Base-by-base conservation (phyloP, 495 filamentous ascomycete species). In the Neurospora discreta region DNA sequence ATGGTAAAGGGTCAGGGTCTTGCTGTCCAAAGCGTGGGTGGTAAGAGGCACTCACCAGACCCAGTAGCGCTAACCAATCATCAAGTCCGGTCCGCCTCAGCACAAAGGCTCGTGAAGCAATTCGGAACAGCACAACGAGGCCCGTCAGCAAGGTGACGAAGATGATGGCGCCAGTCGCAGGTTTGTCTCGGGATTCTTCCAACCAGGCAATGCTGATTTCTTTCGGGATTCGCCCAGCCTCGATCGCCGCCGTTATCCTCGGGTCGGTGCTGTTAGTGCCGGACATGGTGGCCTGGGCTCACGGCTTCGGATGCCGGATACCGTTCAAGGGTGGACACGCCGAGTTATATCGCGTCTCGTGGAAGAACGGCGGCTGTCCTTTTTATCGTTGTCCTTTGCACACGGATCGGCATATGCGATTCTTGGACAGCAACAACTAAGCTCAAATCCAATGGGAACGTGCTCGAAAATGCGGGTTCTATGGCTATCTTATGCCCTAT, bases 101-200 rank as follows among this genome's bases (percentile, higher is more conserved):
- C 15, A 82, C 69, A 44, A 79, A 79, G 5, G 71, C 33, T 43
- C 83, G 74, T 8, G 83, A 83, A 70, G 81, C 80, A 10, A 80
- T 73, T 41, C 83, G 76, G 23, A 79, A 20, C 30, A 75, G 65
- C 71, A 83, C 75, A 36, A 83, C 16, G 7, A 80, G 3, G 2
- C 71, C 72, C 1, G 81, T 79, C 40, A 84, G 73, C 43, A 78
- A 76, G 70, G 78, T 73, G 69, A 84, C 73, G 73, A 82, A 81
- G 42, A 84, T 68, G 65, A 85, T 83, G 52, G 79, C 82, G 68
- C 77, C 78, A 68, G 81, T 79, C n/a, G 83, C 77, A 13, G 80
- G 68, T 0, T 58, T 42, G 74, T 85, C 83, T 26, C 81, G 79
- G 33, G 76, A 79, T 74, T 85, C 46, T 23, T 81, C 77, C n/a